Base-by-base conservation (phyloP, 1,284 basidiomycete genomes). In the Sporisorium sorghi region DNA sequence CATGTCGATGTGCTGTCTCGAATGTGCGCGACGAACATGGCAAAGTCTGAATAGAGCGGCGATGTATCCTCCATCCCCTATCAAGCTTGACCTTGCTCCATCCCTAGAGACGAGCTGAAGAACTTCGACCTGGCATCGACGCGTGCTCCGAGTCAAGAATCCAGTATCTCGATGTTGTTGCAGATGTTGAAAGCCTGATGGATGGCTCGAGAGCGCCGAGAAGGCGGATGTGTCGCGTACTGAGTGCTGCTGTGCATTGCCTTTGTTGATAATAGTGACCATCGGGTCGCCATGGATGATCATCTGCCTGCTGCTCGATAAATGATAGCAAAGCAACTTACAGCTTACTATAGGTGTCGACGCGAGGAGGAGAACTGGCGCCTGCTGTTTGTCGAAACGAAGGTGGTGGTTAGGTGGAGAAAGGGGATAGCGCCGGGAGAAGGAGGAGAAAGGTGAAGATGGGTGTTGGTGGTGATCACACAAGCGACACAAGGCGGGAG, bases 331-430 rank as follows among this genome's bases (percentile, higher is more conserved):
- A 23, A 8, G 12, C 14, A 19, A 69, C 66, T 69, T 69, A 69
- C 66, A 69, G 66, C 66, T 69, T 69, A 69, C 66, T 63, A 33
- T 44, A 43, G 37, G 28, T 7, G 52, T 46, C 30, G 52, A 51
- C 23, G 37, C 52, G 19, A 51, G 39, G 39, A 53, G 51, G 51
- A 53, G 28, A 42, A 46, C 33, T 40, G 21, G 43, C 44, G 46
- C 39, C 50, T 39, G 44, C 21, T 50, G 57, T 47, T 26, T 50
- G 57, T 47, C 33, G 53, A 67, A 62, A 59, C 37, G 48, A 69
- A 54, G 59, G 55, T 58, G 63, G 35, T 58, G 63, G 17, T 58
- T 49, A 58, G 69, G 64, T 67, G 52, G 42, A 32, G 58, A 50
- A 35, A 26, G n/a, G 23, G 49, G 32, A 33, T 17, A n/a, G 9